Evolutionary conservation across 345 rosid genomes (phyloP).

Genomic region (Gossypium sturtianum): DNA sequence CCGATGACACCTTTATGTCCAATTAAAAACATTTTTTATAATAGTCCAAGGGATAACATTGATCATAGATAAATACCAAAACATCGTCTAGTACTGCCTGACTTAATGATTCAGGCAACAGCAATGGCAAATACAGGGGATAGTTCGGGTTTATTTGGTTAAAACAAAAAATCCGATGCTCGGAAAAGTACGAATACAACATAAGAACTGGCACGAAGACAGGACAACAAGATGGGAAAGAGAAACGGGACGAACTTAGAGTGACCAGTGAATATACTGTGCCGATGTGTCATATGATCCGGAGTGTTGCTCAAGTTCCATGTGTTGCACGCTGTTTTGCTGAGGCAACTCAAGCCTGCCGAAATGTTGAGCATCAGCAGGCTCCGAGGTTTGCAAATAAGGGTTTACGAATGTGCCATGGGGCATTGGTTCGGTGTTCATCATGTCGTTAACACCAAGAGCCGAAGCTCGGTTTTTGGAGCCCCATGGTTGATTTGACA

Average conservation of each 20-base stretch:
- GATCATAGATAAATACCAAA: neutral
- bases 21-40: too few relatives aligned
- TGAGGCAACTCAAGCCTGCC: conserved; percentile 49
- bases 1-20: too few relatives aligned
- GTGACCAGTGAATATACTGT: conserved; percentile 71
- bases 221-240: neutral
- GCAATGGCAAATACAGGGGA: neutral
- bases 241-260: conserved; percentile 12
- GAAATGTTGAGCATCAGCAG: conserved; percentile 25
- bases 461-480: conserved; percentile 31
- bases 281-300: conserved; percentile 50
- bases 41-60: too few relatives aligned
- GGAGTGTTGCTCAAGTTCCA: conserved; percentile 44
- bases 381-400: neutral
- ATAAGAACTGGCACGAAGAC: neutral
- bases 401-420: conserved; percentile 35
- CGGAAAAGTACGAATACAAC: neutral
- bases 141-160: conserved; percentile 2
- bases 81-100: neutral
- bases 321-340: conserved; percentile 46
- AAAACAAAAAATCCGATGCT: conserved; percentile 5
- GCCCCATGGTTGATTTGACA: conserved; percentile 87
- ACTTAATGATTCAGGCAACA: neutral
- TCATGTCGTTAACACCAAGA: too few relatives aligned
- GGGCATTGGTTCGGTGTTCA: neutral